Percentiles rank a stretch among this genome's conserved stretches.
Conservation (phyloP, 108 stramenopile genomes). For the Aureococcus anophagefferens region DNA sequence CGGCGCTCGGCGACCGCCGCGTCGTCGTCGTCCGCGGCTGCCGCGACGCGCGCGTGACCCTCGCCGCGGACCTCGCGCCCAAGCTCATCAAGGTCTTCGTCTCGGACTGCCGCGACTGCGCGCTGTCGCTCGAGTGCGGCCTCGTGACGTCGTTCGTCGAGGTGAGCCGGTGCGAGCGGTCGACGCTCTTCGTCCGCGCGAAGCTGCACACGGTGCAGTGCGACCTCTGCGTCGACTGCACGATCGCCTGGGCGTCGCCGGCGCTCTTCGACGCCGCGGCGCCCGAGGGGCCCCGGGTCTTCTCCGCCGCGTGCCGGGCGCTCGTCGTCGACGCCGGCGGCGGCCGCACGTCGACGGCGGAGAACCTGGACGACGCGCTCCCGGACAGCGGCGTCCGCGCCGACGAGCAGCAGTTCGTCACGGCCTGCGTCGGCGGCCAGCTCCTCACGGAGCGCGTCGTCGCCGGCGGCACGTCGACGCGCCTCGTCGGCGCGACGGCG, state of each 20-base stretch:
- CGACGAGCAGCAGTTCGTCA: constrained; percentile 1
- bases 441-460: background rate
- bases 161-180: background rate
- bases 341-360: background rate
- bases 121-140: background rate
- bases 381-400: background rate
- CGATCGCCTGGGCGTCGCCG: background rate
- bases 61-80: background rate
- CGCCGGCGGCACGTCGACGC: no score
- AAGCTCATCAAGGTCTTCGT: background rate
- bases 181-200: background rate
- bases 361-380: background rate
- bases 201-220: background rate
- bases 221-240: background rate
- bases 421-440: background rate
- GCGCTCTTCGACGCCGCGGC: background rate
- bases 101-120: background rate
- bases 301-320: background rate
- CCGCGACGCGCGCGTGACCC: background rate
- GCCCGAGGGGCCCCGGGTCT: background rate
- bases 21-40: background rate
- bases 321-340: background rate
- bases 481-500: no score
- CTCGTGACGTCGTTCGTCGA: background rate
- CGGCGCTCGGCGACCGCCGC: background rate